phyloP scores from a whole-genome alignment of 345 rosid genomes.

The Syzygium grande region DNA sequence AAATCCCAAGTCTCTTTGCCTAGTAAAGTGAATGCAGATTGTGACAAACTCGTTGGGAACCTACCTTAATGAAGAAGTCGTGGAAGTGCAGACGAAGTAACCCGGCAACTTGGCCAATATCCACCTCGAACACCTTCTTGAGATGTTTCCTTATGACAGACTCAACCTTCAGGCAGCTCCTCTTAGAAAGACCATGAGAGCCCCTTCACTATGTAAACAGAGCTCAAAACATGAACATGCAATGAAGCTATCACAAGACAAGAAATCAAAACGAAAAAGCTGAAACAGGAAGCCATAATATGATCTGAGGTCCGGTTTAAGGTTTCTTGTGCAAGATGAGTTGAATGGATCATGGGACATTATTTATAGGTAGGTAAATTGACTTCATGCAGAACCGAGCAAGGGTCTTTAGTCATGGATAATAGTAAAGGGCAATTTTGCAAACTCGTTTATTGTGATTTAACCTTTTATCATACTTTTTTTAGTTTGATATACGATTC shows the following conservation, averaged over 20 bases:
- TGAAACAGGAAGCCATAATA: background rate
- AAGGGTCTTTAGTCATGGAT: too few species aligned
- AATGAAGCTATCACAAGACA: background rate
- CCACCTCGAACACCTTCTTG: conserved; percentile 49
- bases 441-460: too few species aligned
- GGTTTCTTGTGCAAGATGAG: background rate
- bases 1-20: background rate
- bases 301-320: background rate
- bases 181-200: conserved; percentile 68
- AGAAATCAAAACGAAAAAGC: background rate
- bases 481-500: too few species aligned
- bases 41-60: background rate
- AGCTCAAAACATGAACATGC: background rate
- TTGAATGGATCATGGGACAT: background rate
- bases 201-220: conserved; percentile 27
- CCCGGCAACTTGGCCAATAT: conserved; percentile 83
- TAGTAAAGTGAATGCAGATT: background rate
- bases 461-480: too few species aligned
- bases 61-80: conserved; percentile 88
- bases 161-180: conserved; percentile 58
- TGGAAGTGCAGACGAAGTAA: conserved; percentile 87
- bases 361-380: background rate
- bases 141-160: conserved; percentile 46
- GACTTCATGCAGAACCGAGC: background rate
- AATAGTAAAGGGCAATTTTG: too few species aligned